These are phyloP conservation scores for Acephala macrosclerotiorum DNA, from an alignment of 2,329 filamentous ascomycete genomes.

Conservation along the genomic window DNA sequence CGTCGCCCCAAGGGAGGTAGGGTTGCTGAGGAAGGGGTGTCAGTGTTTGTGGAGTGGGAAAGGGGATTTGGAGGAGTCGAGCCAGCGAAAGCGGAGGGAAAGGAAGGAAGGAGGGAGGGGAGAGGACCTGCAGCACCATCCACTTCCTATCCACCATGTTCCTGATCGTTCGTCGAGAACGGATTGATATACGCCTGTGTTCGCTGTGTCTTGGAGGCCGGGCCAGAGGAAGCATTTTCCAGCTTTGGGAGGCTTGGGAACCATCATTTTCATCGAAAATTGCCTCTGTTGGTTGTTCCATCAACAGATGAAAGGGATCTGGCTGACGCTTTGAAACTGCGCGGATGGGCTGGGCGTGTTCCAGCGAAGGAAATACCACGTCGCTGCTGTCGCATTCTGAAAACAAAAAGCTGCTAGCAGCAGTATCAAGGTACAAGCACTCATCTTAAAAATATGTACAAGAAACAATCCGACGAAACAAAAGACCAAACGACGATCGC, in stretches of 20 bases:
- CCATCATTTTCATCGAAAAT: slow-evolving; percentile 33
- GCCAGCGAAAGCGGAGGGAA: neutral
- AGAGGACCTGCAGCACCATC: slow-evolving; percentile 48
- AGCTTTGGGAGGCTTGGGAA: slow-evolving; percentile 35
- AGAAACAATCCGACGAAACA: neutral
- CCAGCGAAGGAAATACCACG: slow-evolving; percentile 29
- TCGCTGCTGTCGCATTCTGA: slow-evolving; percentile 13
- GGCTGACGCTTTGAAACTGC: slow-evolving; percentile 23
- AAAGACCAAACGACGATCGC: neutral
- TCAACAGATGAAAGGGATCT: neutral
- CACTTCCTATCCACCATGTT: slow-evolving; percentile 51
- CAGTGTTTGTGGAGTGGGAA: too few relatives aligned
- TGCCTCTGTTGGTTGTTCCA: neutral
- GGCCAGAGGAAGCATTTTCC: slow-evolving; percentile 52
- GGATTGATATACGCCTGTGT: slow-evolving; percentile 51
- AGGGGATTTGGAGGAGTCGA: too few relatives aligned
- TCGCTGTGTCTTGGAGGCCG: slow-evolving; percentile 50
- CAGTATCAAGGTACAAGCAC: neutral
- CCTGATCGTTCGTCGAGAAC: slow-evolving; percentile 50
- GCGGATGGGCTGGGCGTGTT: slow-evolving; percentile 19
- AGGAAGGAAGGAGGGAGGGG: neutral
- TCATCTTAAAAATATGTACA: neutral
- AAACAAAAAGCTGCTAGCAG: neutral
- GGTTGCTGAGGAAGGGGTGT: too few relatives aligned
- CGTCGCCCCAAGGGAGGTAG: slow-evolving; percentile 48